Percentiles rank a stretch among this genome's conserved stretches.
Conservation (phyloP, 2,329 filamentous ascomycete species). For the Trichophyton simii region DNA sequence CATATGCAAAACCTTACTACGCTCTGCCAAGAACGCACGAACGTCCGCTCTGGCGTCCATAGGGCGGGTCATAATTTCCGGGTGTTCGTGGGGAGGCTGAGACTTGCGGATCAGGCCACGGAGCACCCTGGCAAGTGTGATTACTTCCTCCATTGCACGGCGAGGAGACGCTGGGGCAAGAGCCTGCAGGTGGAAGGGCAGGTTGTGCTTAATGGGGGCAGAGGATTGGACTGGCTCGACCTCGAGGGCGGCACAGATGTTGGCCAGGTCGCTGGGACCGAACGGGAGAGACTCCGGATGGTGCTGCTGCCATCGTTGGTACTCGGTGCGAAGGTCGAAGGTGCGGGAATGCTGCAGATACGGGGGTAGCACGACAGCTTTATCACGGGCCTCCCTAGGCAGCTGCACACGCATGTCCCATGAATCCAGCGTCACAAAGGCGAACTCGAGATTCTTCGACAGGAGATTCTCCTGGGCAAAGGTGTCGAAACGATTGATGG, state of each 20-base stretch:
- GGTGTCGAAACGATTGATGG: slow-evolving; percentile 84
- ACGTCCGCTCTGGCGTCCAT: slow-evolving; percentile 97
- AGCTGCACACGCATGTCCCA: slow-evolving; percentile 98
- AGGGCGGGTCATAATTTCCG: slow-evolving; percentile 83
- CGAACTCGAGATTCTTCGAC: slow-evolving; percentile 86
- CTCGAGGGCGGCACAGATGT: slow-evolving; percentile 95
- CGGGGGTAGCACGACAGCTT: slow-evolving; percentile 87
- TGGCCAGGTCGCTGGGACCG: slow-evolving; percentile 85
- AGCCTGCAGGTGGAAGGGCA: slow-evolving; percentile 94
- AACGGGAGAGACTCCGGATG: slow-evolving; percentile 96
- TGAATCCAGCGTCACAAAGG: slow-evolving; percentile 94
- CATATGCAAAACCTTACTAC: slow-evolving; percentile 97
- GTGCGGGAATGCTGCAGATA: slow-evolving; percentile 97
- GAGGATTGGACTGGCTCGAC: slow-evolving; percentile 96
- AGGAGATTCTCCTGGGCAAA: slow-evolving; percentile 88
- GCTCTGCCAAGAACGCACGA: slow-evolving; percentile 84
- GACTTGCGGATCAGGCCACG: slow-evolving; percentile 91
- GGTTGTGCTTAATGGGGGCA: slow-evolving; percentile 95
- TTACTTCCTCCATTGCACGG: slow-evolving; percentile 92
- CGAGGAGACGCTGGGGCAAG: slow-evolving; percentile 89
- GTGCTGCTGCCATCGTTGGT: slow-evolving; percentile 96
- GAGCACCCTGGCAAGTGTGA: slow-evolving; percentile 84
- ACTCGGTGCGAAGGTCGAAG: slow-evolving; percentile 93
- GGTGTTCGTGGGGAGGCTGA: slow-evolving; percentile 82
- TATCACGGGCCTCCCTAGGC: slow-evolving; percentile 93